Evolutionary conservation across 257 asterid genomes (phyloP).

Genomic region (Osmanthus fragrans): DNA sequence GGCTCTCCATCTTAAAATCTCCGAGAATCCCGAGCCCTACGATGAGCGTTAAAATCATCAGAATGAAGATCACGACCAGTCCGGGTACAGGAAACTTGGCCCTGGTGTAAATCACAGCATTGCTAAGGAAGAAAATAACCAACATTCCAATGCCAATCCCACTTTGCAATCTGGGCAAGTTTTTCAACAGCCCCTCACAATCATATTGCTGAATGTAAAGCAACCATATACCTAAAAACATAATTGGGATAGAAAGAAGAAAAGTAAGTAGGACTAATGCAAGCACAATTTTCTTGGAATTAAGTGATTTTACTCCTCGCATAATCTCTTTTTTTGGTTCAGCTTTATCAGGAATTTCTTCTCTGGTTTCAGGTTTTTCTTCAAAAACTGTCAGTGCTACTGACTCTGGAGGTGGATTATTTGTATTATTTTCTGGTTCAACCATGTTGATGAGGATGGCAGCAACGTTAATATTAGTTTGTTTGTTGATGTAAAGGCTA

Average conservation of each 20-base stretch:
- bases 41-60: constrained; percentile 27
- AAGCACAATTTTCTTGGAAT: constrained; percentile 18
- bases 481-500: neutral
- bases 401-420: constrained; percentile 2
- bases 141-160: constrained; percentile 30
- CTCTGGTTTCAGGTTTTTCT: constrained; percentile 1
- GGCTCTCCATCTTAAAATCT: constrained; percentile 27
- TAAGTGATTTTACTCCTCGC: constrained; percentile 6
- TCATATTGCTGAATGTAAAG: constrained; percentile 28
- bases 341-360: neutral
- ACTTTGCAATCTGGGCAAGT: constrained; percentile 28
- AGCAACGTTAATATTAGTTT: neutral
- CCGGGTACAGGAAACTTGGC: constrained; percentile 22
- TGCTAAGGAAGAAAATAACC: constrained; percentile 31
- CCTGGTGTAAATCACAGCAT: constrained; percentile 21
- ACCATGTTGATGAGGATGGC: constrained; percentile 14
- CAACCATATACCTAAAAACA: constrained; percentile 33
- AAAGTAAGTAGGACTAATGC: constrained; percentile 26
- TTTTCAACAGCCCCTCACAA: constrained; percentile 35
- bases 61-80: constrained; percentile 25
- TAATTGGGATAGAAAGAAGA: constrained; percentile 38
- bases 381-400: constrained; percentile 16
- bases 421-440: neutral
- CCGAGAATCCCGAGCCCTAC: constrained; percentile 42
- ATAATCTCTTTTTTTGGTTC: neutral